Evolutionary conservation across 2,329 filamentous ascomycete genomes (phyloP), one percentile per base, ranked within the genome.

Genomic region (Hypoxylon sp.): DNA sequence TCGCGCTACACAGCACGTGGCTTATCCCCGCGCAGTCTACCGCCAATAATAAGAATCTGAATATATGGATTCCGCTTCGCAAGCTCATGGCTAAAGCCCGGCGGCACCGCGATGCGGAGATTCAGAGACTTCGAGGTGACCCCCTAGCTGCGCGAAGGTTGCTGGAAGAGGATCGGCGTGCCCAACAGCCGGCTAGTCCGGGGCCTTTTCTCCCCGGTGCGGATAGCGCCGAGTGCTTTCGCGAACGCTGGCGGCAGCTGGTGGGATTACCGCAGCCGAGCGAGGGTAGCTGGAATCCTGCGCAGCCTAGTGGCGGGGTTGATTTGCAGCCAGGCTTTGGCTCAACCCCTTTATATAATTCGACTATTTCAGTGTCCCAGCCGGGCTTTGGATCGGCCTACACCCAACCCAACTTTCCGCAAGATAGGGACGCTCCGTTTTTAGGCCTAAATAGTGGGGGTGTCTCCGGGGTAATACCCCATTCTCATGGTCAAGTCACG

Each of bases 21-120:
- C 64, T 78, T 21, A 75, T 77, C 19, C 76, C 76, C 7, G 57
- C 68, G 7, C 68, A 62, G 6, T 67, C 59, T 3, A 73, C 70
- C 15, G 62, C 73, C n/a, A 69, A 78, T 10, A 79, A 78, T 13
- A 78, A 74, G 59, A 76, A 75, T 11, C 29, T 73, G n/a, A 74
- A 72, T 8, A 76, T 83, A 46, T 84, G 82, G 81, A 65, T 83
- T 2, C 82, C 83, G 0, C 67, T 85, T 17, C 76, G 79, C 1
- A 79, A 75, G 35, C 71, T 84, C 7, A 80, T 82, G 76, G 71
- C 77, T 0, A 80, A 80, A 57, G 81, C 80, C 1, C 75, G 77
- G 2, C 75, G 67, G 13, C 80, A 83, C 63, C 80, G 82, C 3
- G 74, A 76, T 0, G 63, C 69, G 0, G 81, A 84, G 72, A 65